phyloP scores from a whole-genome alignment of 768 basidiomycete genomes.

The Kwoniella sp. region DNA sequence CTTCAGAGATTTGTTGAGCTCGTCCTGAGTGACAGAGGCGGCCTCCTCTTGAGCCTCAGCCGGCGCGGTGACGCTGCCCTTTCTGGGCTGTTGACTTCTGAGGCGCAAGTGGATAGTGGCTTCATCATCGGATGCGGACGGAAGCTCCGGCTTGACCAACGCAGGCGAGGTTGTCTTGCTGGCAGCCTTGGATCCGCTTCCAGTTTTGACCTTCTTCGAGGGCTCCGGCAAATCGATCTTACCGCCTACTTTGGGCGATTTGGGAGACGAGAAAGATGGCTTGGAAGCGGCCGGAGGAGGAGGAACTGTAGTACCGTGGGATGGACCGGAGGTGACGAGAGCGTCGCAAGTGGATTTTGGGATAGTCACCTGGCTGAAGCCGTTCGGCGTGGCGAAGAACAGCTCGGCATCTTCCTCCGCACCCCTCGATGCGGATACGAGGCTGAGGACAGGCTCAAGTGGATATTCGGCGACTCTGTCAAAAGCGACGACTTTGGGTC shows the following conservation, averaged over 20 bases:
- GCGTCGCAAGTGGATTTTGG: constrained; percentile 7
- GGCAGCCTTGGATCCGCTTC: constrained; percentile 9
- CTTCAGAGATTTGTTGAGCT: constrained; percentile 32
- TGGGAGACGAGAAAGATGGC: constrained; percentile 11
- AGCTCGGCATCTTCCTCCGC: constrained; percentile 29
- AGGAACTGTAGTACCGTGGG: neutral
- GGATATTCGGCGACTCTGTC: constrained; percentile 34
- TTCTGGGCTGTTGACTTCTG: constrained; percentile 1
- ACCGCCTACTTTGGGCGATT: constrained; percentile 8
- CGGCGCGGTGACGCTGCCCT: constrained; percentile 1
- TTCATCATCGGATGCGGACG: constrained; percentile 13
- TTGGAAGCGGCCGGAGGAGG: constrained; percentile 1
- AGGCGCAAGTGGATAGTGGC: neutral
- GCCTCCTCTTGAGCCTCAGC: neutral
- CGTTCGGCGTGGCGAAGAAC: constrained; percentile 36
- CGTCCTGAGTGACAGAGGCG: constrained; percentile 13
- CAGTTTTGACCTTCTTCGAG: constrained; percentile 4
- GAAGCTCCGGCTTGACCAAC: constrained; percentile 27
- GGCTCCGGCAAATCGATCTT: constrained; percentile 16
- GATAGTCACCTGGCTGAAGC: constrained; percentile 34
- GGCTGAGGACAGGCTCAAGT: constrained; percentile 31
- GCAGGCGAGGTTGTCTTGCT: constrained; percentile 21
- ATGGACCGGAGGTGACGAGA: neutral
- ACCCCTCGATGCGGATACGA: constrained; percentile 14
- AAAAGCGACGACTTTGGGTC: constrained; percentile 23